These are phyloP conservation scores for Tulasnella sp. DNA, from an alignment of 768 basidiomycete species.

Conservation along the genomic window DNA sequence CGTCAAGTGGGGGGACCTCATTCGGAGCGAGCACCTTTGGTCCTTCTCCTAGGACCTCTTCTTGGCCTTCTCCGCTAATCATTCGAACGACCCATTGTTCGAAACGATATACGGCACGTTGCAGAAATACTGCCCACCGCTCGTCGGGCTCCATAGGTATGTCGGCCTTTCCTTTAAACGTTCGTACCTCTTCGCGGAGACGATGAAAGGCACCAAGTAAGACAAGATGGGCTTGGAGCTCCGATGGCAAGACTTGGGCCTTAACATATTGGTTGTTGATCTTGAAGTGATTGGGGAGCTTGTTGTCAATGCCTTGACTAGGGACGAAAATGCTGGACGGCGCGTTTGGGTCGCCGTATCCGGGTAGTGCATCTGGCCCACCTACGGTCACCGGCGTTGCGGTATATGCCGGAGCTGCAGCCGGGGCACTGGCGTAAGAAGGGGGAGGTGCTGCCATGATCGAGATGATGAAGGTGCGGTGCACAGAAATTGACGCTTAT, in stretches of 20 bases:
- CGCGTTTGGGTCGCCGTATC: neutral
- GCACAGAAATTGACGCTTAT: neutral
- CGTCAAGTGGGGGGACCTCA: conserved; percentile 29
- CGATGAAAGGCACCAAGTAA: conserved; percentile 28
- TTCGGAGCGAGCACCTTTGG: neutral
- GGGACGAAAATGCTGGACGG: neutral
- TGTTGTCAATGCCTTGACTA: neutral
- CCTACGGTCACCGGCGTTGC: neutral
- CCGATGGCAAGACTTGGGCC: conserved; percentile 24
- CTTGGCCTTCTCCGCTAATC: neutral
- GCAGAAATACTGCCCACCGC: conserved; percentile 28
- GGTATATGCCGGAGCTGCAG: neutral
- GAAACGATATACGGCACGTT: conserved; percentile 29
- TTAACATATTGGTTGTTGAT: neutral
- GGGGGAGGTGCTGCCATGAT: neutral
- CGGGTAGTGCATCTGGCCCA: neutral
- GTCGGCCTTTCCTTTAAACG: conserved; percentile 1
- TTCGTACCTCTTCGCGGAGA: conserved; percentile 13
- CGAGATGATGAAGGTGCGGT: neutral
- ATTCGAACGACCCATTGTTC: conserved; percentile 20
- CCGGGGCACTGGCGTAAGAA: neutral
- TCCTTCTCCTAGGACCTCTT: neutral
- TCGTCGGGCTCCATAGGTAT: conserved; percentile 26
- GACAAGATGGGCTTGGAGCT: conserved; percentile 25
- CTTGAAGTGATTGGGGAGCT: neutral